These are phyloP conservation scores for Scedosporium dehoogii DNA, from an alignment of 2,329 filamentous ascomycete genomes.

Conservation along the genomic window DNA sequence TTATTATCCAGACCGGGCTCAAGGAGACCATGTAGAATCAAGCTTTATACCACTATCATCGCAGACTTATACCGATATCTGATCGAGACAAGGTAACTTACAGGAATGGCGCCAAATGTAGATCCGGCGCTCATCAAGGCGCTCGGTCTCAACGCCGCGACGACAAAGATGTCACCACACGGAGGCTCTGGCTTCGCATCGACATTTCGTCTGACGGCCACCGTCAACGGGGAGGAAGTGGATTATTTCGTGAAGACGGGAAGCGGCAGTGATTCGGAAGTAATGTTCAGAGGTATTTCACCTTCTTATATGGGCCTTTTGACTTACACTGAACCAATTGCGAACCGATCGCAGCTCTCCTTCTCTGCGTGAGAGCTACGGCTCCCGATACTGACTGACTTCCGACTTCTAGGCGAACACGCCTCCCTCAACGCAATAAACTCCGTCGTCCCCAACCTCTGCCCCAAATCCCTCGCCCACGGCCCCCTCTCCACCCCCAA, in stretches of 20 bases:
- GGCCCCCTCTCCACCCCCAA: conserved; percentile 49
- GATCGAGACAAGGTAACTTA: not conserved
- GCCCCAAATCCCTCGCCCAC: conserved; percentile 65
- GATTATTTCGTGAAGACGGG: conserved; percentile 67
- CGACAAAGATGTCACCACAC: conserved; percentile 46
- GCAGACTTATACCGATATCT: not conserved
- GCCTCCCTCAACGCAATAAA: conserved; percentile 77
- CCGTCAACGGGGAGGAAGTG: conserved; percentile 36
- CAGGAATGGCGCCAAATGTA: conserved; percentile 35
- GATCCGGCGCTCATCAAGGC: conserved; percentile 54
- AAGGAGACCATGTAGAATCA: too few relatives aligned
- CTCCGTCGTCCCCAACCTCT: conserved; percentile 59
- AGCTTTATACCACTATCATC: too few relatives aligned
- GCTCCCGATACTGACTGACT: conserved; percentile 14
- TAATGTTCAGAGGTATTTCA: conserved; percentile 58
- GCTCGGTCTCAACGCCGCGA: conserved; percentile 45
- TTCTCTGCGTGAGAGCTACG: not conserved
- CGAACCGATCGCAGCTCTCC: too few relatives aligned
- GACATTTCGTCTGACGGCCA: conserved; percentile 47
- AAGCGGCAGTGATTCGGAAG: conserved; percentile 43
- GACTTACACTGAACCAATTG: too few relatives aligned
- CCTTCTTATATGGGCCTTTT: not conserved
- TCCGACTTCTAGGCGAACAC: conserved; percentile 55
- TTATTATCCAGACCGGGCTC: too few relatives aligned
- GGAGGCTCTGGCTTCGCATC: conserved; percentile 61